Base-by-base conservation (phyloP, 805 yeast genomes). In the Ogataea glucozyma region DNA sequence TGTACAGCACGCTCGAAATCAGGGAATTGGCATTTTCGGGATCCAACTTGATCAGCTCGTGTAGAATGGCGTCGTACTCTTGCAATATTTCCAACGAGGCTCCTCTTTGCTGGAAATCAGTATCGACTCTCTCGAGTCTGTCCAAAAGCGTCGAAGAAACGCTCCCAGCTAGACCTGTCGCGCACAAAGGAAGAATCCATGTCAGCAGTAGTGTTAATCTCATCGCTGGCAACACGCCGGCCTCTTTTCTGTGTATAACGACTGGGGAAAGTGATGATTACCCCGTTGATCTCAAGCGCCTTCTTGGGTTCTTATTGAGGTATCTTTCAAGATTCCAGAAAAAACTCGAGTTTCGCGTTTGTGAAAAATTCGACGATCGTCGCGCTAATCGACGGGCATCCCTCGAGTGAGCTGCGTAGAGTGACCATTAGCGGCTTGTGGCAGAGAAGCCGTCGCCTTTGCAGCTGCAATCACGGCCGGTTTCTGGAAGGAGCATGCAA, bases 1-100 rank as follows among this genome's bases (percentile, higher is more conserved):
- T 82, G 57, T 76, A 81, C 47, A 73, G 71, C 1, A 81, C 60
- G 48, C 73, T 76, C 0, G 79, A 62, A 13, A 75, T 47, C 30
- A 31, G 48, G 9, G 44, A 26, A 19, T 14, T 32, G 3, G 47
- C 36, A 27, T 47, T 43, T 17, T 17, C 37, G 1, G 43, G 22
- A 21, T 52, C 42, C 5, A 32, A 11, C 19, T 47, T 49, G 22
- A 47, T 41, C 12, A 62, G 40, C 4, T 49, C 52, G 9, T 43
- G 27, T 12, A 60, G 34, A 0, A 62, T 30, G 3, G 50, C 21
- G 27, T 63, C 66, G 44, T 65, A 65, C 9, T 61, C 58, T 33
- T 58, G 61, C 19, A 66, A 40, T 6, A 65, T 45, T 11, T 52
- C 50, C 7, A 61, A 35, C 3, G 64, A 56, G 3, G 70, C 52